Conservation (phyloP, 345 rosid genomes). For the Hypericum perforatum region DNA sequence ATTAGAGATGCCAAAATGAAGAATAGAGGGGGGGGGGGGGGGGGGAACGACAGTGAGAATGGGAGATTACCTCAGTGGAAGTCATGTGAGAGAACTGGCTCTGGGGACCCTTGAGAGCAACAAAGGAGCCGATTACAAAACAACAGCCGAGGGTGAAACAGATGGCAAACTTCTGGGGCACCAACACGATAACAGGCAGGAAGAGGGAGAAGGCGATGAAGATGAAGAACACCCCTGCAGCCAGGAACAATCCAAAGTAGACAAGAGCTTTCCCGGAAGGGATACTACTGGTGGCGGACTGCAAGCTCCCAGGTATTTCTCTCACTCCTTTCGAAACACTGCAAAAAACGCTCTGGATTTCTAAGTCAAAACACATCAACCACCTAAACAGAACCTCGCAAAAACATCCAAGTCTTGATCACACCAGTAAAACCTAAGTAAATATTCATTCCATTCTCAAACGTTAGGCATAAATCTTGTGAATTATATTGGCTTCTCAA, state of each 20-base stretch:
- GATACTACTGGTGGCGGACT: slow-evolving; percentile 74
- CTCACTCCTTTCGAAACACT: slow-evolving; percentile 89
- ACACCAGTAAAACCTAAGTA: too few species aligned
- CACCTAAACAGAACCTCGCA: too few species aligned
- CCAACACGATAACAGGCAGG: slow-evolving; percentile 83
- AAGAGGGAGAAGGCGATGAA: slow-evolving; percentile 88
- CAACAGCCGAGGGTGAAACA: slow-evolving; percentile 85
- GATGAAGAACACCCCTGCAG: slow-evolving; percentile 70
- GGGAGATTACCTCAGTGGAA: slow-evolving; percentile 58
- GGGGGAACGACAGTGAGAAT: slow-evolving; percentile 6
- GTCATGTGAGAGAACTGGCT: slow-evolving; percentile 76
- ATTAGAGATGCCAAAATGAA: neutral
- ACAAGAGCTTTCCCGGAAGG: slow-evolving; percentile 81
- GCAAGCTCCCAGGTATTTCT: slow-evolving; percentile 66
- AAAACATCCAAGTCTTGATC: too few species aligned
- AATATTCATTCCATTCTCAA: too few species aligned
- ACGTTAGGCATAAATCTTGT: too few species aligned
- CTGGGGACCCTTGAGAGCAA: slow-evolving; percentile 80
- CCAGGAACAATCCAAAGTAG: slow-evolving; percentile 76
- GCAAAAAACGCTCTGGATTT: slow-evolving; percentile 1
- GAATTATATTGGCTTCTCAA: too few species aligned
- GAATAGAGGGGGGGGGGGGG: neutral
- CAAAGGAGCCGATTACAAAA: slow-evolving; percentile 77
- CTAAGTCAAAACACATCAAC: too few species aligned
- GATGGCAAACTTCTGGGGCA: slow-evolving; percentile 91